Conservation (phyloP, 306 rosid genomes). For the Vachellia collinsii region DNA sequence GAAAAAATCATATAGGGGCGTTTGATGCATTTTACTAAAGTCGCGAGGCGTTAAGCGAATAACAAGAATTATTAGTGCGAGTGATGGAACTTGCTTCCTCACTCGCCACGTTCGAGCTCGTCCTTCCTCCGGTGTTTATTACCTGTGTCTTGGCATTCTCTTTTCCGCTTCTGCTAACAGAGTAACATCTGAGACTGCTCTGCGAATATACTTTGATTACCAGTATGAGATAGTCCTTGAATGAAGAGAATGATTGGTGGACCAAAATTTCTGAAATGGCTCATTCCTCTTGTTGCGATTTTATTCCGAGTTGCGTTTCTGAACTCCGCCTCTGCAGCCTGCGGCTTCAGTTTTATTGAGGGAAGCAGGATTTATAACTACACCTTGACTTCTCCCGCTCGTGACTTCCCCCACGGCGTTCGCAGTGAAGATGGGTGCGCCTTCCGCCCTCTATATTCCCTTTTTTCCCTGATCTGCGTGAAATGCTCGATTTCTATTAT, state of each 20-base stretch:
- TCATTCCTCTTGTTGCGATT: conserved; percentile 49
- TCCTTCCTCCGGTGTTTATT: neutral
- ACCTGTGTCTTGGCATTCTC: neutral
- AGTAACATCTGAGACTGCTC: neutral
- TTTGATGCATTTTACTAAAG: neutral
- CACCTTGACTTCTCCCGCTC: conserved; percentile 69
- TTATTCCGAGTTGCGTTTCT: conserved; percentile 34
- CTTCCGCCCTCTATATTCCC: conserved; percentile 12
- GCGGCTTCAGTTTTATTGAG: conserved; percentile 55
- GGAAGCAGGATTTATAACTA: conserved; percentile 68
- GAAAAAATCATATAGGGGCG: neutral
- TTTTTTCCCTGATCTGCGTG: conserved; percentile 30
- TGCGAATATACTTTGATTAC: neutral
- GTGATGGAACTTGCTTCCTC: neutral
- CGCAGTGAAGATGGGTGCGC: conserved; percentile 95
- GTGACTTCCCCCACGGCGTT: conserved; percentile 77
- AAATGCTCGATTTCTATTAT: neutral
- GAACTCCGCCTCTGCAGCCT: conserved; percentile 45
- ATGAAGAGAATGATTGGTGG: conserved; percentile 45
- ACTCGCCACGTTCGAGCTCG: neutral
- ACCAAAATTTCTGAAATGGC: conserved; percentile 36
- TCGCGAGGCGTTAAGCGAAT: neutral
- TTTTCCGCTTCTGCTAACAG: neutral
- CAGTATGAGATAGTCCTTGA: conserved; percentile 38
- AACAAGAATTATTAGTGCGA: neutral